Conservation (phyloP, 2,329 filamentous ascomycete species). For the Aureobasidium sp. region DNA sequence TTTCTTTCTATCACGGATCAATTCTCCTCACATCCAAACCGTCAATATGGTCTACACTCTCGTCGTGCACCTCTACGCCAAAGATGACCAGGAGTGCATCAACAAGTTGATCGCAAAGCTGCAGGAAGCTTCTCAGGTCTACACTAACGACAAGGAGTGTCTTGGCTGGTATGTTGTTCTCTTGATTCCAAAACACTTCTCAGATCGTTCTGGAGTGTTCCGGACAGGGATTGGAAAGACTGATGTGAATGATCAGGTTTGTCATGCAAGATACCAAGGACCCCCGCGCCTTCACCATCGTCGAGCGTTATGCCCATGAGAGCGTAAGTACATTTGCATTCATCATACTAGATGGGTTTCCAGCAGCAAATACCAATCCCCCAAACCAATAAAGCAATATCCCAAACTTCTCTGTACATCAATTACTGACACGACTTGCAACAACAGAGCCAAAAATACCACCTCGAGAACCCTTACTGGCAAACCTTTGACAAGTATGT, state of each 20-base stretch:
- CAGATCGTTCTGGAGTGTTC: not conserved
- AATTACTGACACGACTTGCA: not conserved
- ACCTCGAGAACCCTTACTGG: constrained; percentile 61
- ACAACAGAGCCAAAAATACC: constrained; percentile 35
- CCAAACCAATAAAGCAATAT: not conserved
- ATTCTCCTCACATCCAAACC: constrained; percentile 11
- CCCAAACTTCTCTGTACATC: not conserved
- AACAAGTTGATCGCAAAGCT: constrained; percentile 64
- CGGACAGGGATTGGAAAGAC: not conserved
- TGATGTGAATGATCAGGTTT: constrained; percentile 46
- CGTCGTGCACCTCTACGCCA: constrained; percentile 63
- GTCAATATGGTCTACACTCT: constrained; percentile 60
- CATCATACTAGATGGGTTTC: not conserved
- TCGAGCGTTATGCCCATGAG: constrained; percentile 65
- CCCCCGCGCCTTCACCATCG: constrained; percentile 63
- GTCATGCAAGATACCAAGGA: constrained; percentile 70
- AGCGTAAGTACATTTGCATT: constrained; percentile 37
- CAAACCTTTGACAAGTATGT: constrained; percentile 71
- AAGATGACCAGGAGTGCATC: constrained; percentile 57
- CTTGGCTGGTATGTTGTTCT: constrained; percentile 27
- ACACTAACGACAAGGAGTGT: constrained; percentile 64
- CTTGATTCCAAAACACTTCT: too few relatives aligned
- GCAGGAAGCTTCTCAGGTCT: constrained; percentile 65
- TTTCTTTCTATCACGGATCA: not conserved
- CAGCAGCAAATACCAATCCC: not conserved